These are phyloP conservation scores for Dunaliella sp. DNA, from an alignment of 139 green algal genomes.

Conservation along the genomic window DNA sequence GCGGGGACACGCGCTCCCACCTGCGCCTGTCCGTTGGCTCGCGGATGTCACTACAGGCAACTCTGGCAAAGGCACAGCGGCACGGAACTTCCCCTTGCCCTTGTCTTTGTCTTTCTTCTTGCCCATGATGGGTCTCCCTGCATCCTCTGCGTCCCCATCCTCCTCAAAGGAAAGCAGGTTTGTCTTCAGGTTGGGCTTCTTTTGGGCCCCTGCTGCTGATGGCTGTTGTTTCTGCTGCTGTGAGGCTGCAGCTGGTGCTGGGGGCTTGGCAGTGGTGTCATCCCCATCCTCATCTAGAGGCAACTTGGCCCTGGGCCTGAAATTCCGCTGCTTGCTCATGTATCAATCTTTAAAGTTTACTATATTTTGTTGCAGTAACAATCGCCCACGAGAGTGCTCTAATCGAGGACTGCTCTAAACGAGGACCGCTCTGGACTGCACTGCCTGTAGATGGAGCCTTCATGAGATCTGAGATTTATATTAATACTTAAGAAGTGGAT, in stretches of 20 bases:
- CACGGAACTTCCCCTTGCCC: slow-evolving; percentile 1
- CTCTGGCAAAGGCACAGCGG: slow-evolving; percentile 4
- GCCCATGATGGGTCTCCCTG: slow-evolving; percentile 9
- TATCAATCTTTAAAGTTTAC: too few relatives aligned
- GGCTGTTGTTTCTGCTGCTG: not conserved
- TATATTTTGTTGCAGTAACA: too few relatives aligned
- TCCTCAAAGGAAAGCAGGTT: slow-evolving; percentile 46
- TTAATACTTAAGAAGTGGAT: too few relatives aligned
- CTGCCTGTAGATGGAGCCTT: too few relatives aligned
- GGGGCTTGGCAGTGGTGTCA: not conserved
- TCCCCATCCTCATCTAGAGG: slow-evolving; percentile 16
- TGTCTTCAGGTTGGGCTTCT: slow-evolving; percentile 36
- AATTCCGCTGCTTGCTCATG: slow-evolving; percentile 45
- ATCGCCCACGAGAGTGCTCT: too few relatives aligned
- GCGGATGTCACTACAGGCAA: not conserved
- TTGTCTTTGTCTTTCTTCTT: slow-evolving; percentile 26
- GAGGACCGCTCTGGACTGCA: too few relatives aligned
- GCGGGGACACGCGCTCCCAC: too few relatives aligned
- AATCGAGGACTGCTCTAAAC: too few relatives aligned
- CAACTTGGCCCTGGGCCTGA: slow-evolving; percentile 31
- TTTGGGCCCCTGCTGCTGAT: not conserved
- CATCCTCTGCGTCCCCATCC: slow-evolving; percentile 26
- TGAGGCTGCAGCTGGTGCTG: not conserved
- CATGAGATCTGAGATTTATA: too few relatives aligned
- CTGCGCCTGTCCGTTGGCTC: slow-evolving; percentile 2